Evolutionary conservation across 768 basidiomycete species (phyloP), one percentile per base, ranked within the genome.

Genomic region (Panellus pusillus): DNA sequence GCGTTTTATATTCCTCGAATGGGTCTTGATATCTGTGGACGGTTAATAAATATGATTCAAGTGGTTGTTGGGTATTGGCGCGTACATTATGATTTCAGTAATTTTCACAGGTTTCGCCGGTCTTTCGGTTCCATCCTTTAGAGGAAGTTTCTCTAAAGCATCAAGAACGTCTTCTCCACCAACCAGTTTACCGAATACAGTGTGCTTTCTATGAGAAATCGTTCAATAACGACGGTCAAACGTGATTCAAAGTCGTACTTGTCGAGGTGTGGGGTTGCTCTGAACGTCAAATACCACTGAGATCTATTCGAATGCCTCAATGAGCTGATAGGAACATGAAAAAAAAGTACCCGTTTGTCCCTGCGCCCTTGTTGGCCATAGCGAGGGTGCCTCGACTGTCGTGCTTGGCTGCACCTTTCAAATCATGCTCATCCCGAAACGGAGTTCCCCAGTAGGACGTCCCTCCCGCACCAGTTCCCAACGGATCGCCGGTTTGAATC

Each of bases 401-500:
- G 61, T 95, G 90, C 68, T 87, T 92, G 6, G 85, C 91, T 0
- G 96, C 94, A 44, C 87, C 88, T 66, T 92, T 93, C 55, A 91
- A 63, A 64, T 91, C 89, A 65, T 90, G 82, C 70, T 99, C 97
- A 65, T 99, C 97, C 52, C 95, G 83, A 73, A 99, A 99, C 9
- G 93, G 91, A 14, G 88, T 93, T 1, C 92, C 94, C 97, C 97
- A 98, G 66, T 84, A 84, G 6, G 91, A 93, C 62, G 92, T 79
- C 6, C 97, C 97, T 9, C 97, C 97, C 28, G 89, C 76, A 1
- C 97, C 97, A 1, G 94, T 98, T 2, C 97, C 96, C 0, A 92
- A 92, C 6, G 97, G 97, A 66, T 99, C 97, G 29, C 97, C 97
- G 2, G 94, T 94, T 81, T 98, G 96, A n/a, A 94, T 83, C 93